Evolutionary conservation across 169 alveolate species (phyloP), one percentile per base, ranked within the genome.

Genomic region (Cryptosporidium xiaoi): DNA sequence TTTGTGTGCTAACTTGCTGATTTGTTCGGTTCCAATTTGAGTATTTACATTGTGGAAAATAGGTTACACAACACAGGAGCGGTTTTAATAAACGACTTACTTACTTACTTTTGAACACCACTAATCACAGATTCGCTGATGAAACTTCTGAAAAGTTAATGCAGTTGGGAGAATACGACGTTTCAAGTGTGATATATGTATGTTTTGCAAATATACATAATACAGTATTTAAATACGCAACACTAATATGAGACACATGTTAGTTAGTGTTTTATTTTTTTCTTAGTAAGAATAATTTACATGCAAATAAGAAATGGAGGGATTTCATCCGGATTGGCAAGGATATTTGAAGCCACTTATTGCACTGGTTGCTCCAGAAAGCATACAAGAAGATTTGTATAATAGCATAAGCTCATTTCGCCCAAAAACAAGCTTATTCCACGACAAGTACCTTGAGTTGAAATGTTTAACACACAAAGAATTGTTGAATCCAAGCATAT

Each of bases 311-410:
- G 29, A 2, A 60, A 77, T 77, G 87, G 87, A 77, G 48, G 87
- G 87, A n/a, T 77, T 77, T 48, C 77, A 56, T 31, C 64, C 62
- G 15, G 87, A 77, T 7, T 77, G 87, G 87, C 71, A 60, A 27
- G 87, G 87, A 15, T 77, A 77, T 24, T 44, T 77, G 6, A 77
- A 60, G 71, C 87, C 87, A n/a, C 51, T 77, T 12, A 77, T 77
- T 15, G 69, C 87, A 27, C 51, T 77, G 29, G 77, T 77, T 12
- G 87, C 87, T 18, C 87, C 87, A 10, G 53, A 60, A 27, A 62
- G 64, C 46, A 62, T 77, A 18, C 87, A 77, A 16, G 87, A 77
- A 15, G 34, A 44, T 24, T 13, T 77, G 12, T 40, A 13, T 12
- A 44, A 20, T 6, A 77, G 87, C 46, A 77, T 77, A 27, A 6